Percentiles rank a stretch among this genome's conserved stretches.
These are phyloP conservation scores for Fusarium burgessii DNA, from an alignment of 2,329 filamentous ascomycete species.

Conservation along the genomic window DNA sequence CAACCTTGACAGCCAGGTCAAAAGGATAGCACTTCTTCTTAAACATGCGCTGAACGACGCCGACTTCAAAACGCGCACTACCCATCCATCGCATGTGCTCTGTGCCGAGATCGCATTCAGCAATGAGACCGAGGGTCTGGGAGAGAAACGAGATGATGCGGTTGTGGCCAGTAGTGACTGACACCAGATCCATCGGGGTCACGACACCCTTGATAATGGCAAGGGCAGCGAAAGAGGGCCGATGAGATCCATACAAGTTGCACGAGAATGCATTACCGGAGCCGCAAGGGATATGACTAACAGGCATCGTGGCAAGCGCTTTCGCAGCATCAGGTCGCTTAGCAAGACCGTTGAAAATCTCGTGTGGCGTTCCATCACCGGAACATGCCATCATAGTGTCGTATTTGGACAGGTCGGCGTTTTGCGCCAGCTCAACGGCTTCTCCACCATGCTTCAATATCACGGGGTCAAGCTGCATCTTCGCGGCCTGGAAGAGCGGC, in stretches of 20 bases:
- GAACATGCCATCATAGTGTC: conserved; percentile 92
- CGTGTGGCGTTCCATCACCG: conserved; percentile 90
- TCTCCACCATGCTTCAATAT: conserved; percentile 79
- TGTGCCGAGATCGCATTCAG: conserved; percentile 89
- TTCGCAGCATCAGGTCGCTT: conserved; percentile 78
- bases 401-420: conserved; percentile 81
- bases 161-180: conserved; percentile 82
- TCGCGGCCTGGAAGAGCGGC: conserved; percentile 85
- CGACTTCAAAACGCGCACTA: conserved; percentile 83
- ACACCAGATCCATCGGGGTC: conserved; percentile 87
- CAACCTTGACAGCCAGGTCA: conserved; percentile 87
- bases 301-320: conserved; percentile 81
- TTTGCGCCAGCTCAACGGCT: conserved; percentile 79
- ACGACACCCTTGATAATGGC: conserved; percentile 87
- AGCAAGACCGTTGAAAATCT: conserved; percentile 93
- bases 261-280: conserved; percentile 94
- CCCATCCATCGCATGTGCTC: conserved; percentile 97
- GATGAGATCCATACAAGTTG: conserved; percentile 86
- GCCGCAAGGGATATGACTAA: conserved; percentile 90
- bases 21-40: conserved; percentile 86
- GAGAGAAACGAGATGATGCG: conserved; percentile 89
- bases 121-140: conserved; percentile 89
- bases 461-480: conserved; percentile 80
- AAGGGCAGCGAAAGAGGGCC: conserved; percentile 80
- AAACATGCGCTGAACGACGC: conserved; percentile 81